Base-by-base conservation (phyloP, 495 filamentous ascomycete species). In the Tuber melanosporum region DNA sequence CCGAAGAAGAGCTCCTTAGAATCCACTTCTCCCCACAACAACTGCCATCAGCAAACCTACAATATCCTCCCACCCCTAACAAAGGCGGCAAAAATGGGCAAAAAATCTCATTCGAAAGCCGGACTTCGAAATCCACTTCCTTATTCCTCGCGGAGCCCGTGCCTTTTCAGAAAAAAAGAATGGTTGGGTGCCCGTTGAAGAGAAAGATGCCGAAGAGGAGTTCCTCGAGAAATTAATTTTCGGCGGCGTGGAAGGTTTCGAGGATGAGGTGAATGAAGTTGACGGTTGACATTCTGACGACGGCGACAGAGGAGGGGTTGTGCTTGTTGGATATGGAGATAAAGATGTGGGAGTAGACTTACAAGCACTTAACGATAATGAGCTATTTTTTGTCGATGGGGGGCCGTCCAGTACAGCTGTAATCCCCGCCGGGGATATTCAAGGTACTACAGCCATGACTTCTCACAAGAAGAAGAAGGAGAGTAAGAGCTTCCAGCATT, bases 221-320 rank as follows among this genome's bases (percentile, higher is more conserved):
- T 93, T 93, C 83, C 88, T 98, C 22, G 94, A 97, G 85, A 88
- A 89, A 77, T 86, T 97, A 77, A 91, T 98, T 3, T 92, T 98
- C 72, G 95, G 95, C 42, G 92, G 95, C 81, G 88, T 91, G 70
- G 88, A 88, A 22, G 92, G 90, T 44, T 97, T 97, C 83, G 88
- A 89, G 70, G 88, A 89, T 71, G 90, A 89, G 72, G 86, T 97
- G 78, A 84, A 85, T 78, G 81, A 84, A 73, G 22, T 74, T 32
- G 75, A 79, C 22, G 70, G 47, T 14, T 74, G 74, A 45, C 84
- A 85, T 41, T 81, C 80, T 0, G 77, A 82, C 42, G 75, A 45
- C 2, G 79, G 78, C 8, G 78, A 80, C 57, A 78, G 80, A 9
- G 84, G 84, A 12, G 84, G 85, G 3, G 81, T 84, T 47, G 84